Conservation (phyloP, 306 rosid genomes). For the Gastrolobium bilobum region DNA sequence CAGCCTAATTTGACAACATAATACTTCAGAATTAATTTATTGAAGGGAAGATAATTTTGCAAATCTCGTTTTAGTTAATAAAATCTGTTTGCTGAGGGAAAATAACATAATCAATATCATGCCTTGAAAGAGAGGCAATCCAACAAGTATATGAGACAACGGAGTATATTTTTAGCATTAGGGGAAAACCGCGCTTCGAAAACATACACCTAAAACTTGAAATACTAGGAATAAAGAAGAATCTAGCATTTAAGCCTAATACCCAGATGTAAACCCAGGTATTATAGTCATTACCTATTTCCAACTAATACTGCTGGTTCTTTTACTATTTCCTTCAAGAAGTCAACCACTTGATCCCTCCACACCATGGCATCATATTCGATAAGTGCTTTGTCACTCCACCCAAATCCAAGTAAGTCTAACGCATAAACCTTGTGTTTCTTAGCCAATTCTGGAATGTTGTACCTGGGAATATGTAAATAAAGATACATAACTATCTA, state of each 20-base stretch:
- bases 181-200: not conserved
- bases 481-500: constrained; percentile 7
- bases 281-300: constrained; percentile 67
- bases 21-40: constrained; percentile 8
- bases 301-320: constrained; percentile 89
- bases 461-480: constrained; percentile 67
- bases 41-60: not conserved
- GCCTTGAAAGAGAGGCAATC: constrained; percentile 22
- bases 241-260: constrained; percentile 22
- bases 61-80: not conserved
- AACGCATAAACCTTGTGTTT: constrained; percentile 87
- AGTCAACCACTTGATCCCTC: constrained; percentile 93
- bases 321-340: constrained; percentile 88
- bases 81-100: constrained; percentile 3
- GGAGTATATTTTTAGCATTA: not conserved
- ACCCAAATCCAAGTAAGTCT: constrained; percentile 96
- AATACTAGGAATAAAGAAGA: not conserved
- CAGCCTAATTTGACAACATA: constrained; percentile 22
- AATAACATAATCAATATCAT: constrained; percentile 8
- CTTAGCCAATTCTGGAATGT: constrained; percentile 93
- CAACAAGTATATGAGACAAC: constrained; percentile 19
- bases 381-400: constrained; percentile 96
- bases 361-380: constrained; percentile 95
- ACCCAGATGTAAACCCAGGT: not conserved
- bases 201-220: not conserved